Percentiles rank a stretch among this genome's conserved stretches.
Evolutionary conservation across 2,329 filamentous ascomycete genomes (phyloP).

Genomic region (Microdochium nivale): DNA sequence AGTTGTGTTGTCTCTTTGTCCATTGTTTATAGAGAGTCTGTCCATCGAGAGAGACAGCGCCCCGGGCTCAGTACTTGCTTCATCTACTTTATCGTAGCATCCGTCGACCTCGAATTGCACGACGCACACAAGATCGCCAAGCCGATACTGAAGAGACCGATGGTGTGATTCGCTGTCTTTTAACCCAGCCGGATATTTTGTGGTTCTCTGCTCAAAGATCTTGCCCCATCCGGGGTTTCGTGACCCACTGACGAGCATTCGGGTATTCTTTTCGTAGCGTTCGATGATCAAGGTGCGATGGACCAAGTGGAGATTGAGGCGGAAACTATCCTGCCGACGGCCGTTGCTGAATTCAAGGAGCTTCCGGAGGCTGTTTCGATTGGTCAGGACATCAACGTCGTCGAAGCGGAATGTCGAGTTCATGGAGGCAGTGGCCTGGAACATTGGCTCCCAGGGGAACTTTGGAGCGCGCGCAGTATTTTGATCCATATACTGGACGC

Average conservation of each 20-base stretch:
- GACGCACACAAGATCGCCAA: slow-evolving; percentile 13
- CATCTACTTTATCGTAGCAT: slow-evolving; percentile 4
- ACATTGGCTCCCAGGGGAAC: slow-evolving; percentile 18
- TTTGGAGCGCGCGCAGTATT: slow-evolving; percentile 4
- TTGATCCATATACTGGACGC: slow-evolving; percentile 7
- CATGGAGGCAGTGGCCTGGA: slow-evolving; percentile 16
- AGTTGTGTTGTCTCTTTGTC: background rate
- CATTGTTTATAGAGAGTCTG: background rate
- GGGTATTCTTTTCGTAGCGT: slow-evolving; percentile 4
- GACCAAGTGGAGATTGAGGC: slow-evolving; percentile 6
- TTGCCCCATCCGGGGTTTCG: slow-evolving; percentile 15
- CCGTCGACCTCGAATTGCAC: slow-evolving; percentile 18
- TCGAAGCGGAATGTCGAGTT: slow-evolving; percentile 13
- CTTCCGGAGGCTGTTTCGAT: slow-evolving; percentile 14
- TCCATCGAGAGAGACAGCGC: background rate
- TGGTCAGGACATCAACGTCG: slow-evolving; percentile 18
- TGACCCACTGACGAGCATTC: slow-evolving; percentile 4
- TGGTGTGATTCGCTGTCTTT: slow-evolving; percentile 10
- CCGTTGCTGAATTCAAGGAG: slow-evolving; percentile 15
- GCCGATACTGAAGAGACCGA: slow-evolving; percentile 10
- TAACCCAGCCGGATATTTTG: slow-evolving; percentile 9
- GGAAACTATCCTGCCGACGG: slow-evolving; percentile 6
- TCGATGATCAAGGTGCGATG: slow-evolving; percentile 9
- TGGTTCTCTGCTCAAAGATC: slow-evolving; percentile 18
- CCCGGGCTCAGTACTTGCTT: background rate